Evolutionary conservation across 192 early-diverging fungal genomes (phyloP).

Genomic region (Linnemannia exigua): DNA sequence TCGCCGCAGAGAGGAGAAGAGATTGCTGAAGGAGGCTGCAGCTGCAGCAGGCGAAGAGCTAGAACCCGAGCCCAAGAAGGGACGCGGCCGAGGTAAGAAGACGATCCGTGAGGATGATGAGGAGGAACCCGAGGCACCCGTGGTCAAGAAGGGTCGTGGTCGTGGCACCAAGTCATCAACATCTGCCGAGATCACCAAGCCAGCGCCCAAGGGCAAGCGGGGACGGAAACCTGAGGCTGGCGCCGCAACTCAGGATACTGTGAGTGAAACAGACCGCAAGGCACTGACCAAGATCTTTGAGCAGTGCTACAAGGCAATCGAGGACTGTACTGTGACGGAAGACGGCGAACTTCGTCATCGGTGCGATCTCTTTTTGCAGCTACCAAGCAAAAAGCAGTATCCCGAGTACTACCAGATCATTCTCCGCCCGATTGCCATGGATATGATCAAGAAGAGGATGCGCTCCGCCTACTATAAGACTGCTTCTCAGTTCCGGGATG

Average conservation of each 20-base stretch:
- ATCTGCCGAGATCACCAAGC: constrained; percentile 27
- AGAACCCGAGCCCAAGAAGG: constrained; percentile 57
- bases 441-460: constrained; percentile 85
- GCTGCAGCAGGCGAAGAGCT: constrained; percentile 20
- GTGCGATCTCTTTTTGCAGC: constrained; percentile 81
- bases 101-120: constrained; percentile 50
- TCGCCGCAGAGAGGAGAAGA: constrained; percentile 55
- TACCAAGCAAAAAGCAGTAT: constrained; percentile 82
- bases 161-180: constrained; percentile 39
- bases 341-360: constrained; percentile 68
- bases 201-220: constrained; percentile 36
- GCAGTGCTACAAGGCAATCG: constrained; percentile 72
- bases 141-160: constrained; percentile 36
- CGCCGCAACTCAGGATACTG: constrained; percentile 26
- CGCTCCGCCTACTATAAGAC: constrained; percentile 77
- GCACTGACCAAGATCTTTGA: constrained; percentile 72
- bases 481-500: constrained; percentile 76
- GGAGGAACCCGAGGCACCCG: constrained; percentile 22
- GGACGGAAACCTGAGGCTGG: constrained; percentile 37
- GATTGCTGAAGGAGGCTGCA: constrained; percentile 30
- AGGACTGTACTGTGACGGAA: constrained; percentile 66
- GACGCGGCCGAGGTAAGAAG: constrained; percentile 60
- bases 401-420: constrained; percentile 95
- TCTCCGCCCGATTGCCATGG: constrained; percentile 89
- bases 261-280: constrained; percentile 69